These are phyloP conservation scores for Dorcoceras hygrometricum DNA, from an alignment of 257 asterid genomes.

Conservation along the genomic window DNA sequence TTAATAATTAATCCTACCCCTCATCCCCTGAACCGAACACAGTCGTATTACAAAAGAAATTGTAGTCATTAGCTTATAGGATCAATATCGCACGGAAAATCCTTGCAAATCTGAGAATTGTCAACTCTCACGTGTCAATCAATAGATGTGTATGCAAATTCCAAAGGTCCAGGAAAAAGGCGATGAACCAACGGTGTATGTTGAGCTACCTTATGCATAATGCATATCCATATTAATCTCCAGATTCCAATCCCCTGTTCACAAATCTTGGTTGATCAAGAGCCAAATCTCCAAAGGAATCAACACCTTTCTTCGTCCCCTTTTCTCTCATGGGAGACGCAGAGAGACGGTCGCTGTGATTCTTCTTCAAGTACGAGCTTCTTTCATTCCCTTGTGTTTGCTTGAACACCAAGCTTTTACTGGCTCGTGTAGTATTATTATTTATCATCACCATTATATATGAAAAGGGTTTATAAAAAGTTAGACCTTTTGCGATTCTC, in stretches of 20 bases:
- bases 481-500: not conserved
- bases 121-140: not conserved
- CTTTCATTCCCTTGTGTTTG: not conserved
- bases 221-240: too few relatives aligned
- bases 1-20: too few relatives aligned
- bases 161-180: not conserved
- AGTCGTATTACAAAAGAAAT: too few relatives aligned
- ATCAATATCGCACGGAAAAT: too few relatives aligned
- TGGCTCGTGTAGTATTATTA: not conserved
- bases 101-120: not conserved
- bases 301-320: too few relatives aligned
- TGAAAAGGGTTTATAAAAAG: constrained; percentile 22
- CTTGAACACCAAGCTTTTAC: not conserved
- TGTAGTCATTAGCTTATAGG: too few relatives aligned
- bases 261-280: not conserved
- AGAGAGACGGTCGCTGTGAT: not conserved
- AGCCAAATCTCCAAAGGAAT: too few relatives aligned
- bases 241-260: not conserved
- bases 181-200: not conserved
- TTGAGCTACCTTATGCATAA: not conserved
- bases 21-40: too few relatives aligned
- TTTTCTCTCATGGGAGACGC: too few relatives aligned
- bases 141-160: not conserved
- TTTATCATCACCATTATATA: not conserved
- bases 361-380: not conserved